Conservation (phyloP, 2,329 filamentous ascomycete species). For the Colletotrichum chlorophyti region DNA sequence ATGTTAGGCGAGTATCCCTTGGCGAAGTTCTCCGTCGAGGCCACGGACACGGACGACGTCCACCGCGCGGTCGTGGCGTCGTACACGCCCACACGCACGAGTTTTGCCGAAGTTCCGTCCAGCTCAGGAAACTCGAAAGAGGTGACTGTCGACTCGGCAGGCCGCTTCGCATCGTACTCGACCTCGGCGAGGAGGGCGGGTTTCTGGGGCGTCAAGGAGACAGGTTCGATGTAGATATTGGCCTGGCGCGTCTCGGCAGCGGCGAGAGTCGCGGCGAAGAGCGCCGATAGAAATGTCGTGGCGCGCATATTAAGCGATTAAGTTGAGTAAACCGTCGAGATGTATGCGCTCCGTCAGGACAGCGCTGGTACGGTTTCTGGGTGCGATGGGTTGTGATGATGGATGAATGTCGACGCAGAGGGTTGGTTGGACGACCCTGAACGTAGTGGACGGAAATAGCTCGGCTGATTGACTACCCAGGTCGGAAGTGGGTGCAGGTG, state of each 20-base stretch:
- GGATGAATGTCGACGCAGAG: background rate
- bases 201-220: constrained; percentile 40
- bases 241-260: constrained; percentile 51
- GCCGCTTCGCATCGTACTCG: constrained; percentile 56
- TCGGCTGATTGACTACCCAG: constrained; percentile 10
- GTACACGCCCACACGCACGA: constrained; percentile 66
- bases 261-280: constrained; percentile 50
- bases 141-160: constrained; percentile 52
- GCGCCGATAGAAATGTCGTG: constrained; percentile 45
- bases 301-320: constrained; percentile 46
- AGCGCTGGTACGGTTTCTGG: too few relatives aligned
- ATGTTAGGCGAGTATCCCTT: constrained; percentile 68
- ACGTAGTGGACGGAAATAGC: constrained; percentile 11
- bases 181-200: constrained; percentile 61
- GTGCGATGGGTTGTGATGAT: background rate
- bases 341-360: background rate
- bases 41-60: constrained; percentile 62
- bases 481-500: background rate
- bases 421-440: background rate
- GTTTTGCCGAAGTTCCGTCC: constrained; percentile 38
- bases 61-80: constrained; percentile 54
- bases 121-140: constrained; percentile 65
- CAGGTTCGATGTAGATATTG: constrained; percentile 61
- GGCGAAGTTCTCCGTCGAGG: constrained; percentile 62
- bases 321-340: background rate